These are phyloP conservation scores for Plasmodium gallinaceum DNA, from an alignment of 169 alveolate genomes.

Conservation along the genomic window DNA sequence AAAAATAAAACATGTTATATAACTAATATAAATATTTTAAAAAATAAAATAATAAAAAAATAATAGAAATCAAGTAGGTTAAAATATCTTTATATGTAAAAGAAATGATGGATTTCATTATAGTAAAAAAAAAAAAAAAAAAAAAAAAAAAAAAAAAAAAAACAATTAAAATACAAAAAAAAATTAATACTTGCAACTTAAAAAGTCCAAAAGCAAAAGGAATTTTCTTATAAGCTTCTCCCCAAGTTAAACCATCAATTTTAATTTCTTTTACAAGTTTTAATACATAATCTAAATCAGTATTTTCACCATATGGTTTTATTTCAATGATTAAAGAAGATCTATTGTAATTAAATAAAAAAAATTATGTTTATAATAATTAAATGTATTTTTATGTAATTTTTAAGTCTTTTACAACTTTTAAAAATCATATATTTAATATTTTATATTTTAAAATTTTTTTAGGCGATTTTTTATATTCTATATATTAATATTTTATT, in stretches of 20 bases:
- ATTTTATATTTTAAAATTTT: background rate
- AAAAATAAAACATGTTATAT: background rate
- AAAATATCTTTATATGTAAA: too few relatives aligned
- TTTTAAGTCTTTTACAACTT: background rate
- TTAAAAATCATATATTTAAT: background rate
- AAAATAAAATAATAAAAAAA: too few relatives aligned
- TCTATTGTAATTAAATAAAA: conserved; percentile 75
- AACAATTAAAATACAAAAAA: background rate
- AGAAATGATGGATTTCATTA: too few relatives aligned
- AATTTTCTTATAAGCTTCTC: conserved; percentile 86
- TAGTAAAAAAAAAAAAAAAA: background rate
- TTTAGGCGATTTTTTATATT: background rate
- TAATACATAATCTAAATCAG: conserved; percentile 87
- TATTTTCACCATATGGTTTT: conserved; percentile 88
- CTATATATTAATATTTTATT: background rate
- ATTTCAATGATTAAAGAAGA: conserved; percentile 89
- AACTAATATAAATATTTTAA: background rate
- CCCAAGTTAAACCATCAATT: conserved; percentile 91
- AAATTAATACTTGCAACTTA: conserved; percentile 84
- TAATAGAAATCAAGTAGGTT: too few relatives aligned
- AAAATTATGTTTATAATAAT: background rate
- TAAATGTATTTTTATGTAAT: too few relatives aligned
- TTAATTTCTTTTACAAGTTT: conserved; percentile 83
- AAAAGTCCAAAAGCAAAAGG: conserved; percentile 91
- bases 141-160: background rate